Evolutionary conservation across 805 yeast genomes (phyloP), one percentile per base, ranked within the genome.

Genomic region (Wickerhamiella lipophila): DNA sequence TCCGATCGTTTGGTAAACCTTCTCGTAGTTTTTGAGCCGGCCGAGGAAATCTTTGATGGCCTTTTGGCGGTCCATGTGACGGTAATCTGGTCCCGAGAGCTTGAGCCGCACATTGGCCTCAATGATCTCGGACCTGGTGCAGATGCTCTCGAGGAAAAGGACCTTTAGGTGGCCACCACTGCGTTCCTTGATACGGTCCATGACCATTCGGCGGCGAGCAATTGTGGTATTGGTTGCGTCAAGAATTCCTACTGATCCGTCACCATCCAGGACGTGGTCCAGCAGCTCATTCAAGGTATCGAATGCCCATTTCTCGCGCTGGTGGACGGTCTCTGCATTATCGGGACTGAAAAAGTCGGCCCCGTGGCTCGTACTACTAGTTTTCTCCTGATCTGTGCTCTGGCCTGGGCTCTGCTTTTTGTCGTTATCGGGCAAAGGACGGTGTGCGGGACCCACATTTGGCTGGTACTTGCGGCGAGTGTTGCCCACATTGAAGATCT

Each of bases 241-340:
- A 50, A 89, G 70, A 8, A 89, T 85, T 2, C 96, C 98, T 7
- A 89, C 96, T 5, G 88, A 79, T 1, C 97, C 97, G 27, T 79
- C 77, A 0, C 86, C 94, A 12, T 76, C 72, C 43, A 87, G 62
- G 3, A 92, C 74, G 64, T 84, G 88, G 56, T 88, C 89, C 30
- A 89, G 68, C 49, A 89, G 66, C 58, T 81, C 83, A 52, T 86
- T 89, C 50, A 89, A 68, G 0, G 98, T 89, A 55, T 89, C 95
- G 78, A 82, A 79, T 0, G 98, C 98, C 97, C 97, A 92, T 63
- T 82, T 76, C 59, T 89, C 96, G 52, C 97, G 75, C 41, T 86
- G 68, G 27, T 72, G 69, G 3, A 76, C 76, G 15, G 81, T 77
- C 12, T 75, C 68, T 36, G 70, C 65, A 63, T 92, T 86, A 48